A percentile compares a stretch with the other conserved stretches of the same genome.
phyloP scores from a whole-genome alignment of 441 rosid species.

The Pelargonium citronellum region DNA sequence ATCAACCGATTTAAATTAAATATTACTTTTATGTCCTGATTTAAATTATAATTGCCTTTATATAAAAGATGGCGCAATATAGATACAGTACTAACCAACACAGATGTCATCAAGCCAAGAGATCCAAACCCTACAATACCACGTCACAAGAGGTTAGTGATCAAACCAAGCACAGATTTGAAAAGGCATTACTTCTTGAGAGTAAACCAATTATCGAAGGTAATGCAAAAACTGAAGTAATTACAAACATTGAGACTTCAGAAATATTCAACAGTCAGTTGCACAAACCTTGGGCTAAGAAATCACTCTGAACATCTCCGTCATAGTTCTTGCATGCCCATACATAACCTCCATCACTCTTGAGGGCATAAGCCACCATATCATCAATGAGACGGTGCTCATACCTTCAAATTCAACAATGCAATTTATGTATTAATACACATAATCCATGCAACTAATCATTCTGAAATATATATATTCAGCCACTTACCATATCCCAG shows the following conservation, averaged over 20 bases:
- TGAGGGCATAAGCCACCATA: slow-evolving; percentile 92
- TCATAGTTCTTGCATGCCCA: slow-evolving; percentile 99
- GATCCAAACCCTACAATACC: slow-evolving; percentile 73
- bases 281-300: slow-evolving; percentile 79
- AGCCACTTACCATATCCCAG: slow-evolving; percentile 36
- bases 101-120: slow-evolving; percentile 90
- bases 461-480: not conserved
- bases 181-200: not conserved
- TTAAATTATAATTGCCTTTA: not conserved
- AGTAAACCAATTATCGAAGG: not conserved
- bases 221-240: not conserved
- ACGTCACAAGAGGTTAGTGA: slow-evolving; percentile 13
- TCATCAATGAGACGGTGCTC: slow-evolving; percentile 94
- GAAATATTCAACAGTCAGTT: not conserved
- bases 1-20: too few species aligned
- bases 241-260: not conserved
- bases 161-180: not conserved
- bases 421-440: slow-evolving; percentile 15
- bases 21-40: too few species aligned
- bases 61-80: not conserved
- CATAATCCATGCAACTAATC: not conserved
- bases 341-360: slow-evolving; percentile 85
- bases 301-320: slow-evolving; percentile 97
- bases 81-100: slow-evolving; percentile 48
- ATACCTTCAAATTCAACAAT: slow-evolving; percentile 46